Evolutionary conservation across 1,284 basidiomycete species (phyloP), one percentile per base, ranked within the genome.

Genomic region (Boletus smithii): DNA sequence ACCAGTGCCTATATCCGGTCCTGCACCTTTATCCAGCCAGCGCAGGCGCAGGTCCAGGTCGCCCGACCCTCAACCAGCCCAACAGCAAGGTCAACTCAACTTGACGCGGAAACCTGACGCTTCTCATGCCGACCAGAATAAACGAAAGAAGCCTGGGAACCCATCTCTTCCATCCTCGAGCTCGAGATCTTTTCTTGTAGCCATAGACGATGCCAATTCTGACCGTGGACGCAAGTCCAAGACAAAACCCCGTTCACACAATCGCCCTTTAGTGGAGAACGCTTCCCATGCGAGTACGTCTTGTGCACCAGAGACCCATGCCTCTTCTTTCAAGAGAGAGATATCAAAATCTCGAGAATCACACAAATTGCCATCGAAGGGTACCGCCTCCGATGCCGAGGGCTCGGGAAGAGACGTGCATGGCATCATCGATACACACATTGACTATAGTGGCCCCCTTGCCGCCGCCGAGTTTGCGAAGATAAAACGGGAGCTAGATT

Each of bases 401-500:
- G 56, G 49, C 32, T 60, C 65, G 2, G 55, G 59, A 23, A 57
- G 36, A 43, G 60, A 65, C 3, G 10, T 31, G 0, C 51, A 48
- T 36, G 41, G 36, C 8, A 18, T 53, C 13, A 17, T 46, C 13
- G 61, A 59, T 24, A 2, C 34, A 6, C 51, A 62, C 35, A 65
- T 68, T 20, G 67, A 69, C 9, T 67, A 59, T 16, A 46, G 30
- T 36, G 61, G 61, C 1, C 50, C 65, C 3, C 34, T 63, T 41
- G 50, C 66, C 2, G 50, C 61, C 8, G 61, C 65, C 16, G 73
- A 75, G 37, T 63, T 65, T 32, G 54, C 54, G 5, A 65, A 61
- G 36, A 55, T 74, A 53, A 73, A 69, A 52, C 67, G 66, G 20
- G 73, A 75, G 45, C 40, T 75, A 8, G 75, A 75, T 35, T 42